These are phyloP conservation scores for Saccharum spontaneum DNA, from an alignment of 176 grass and related monocot genomes.

Conservation along the genomic window DNA sequence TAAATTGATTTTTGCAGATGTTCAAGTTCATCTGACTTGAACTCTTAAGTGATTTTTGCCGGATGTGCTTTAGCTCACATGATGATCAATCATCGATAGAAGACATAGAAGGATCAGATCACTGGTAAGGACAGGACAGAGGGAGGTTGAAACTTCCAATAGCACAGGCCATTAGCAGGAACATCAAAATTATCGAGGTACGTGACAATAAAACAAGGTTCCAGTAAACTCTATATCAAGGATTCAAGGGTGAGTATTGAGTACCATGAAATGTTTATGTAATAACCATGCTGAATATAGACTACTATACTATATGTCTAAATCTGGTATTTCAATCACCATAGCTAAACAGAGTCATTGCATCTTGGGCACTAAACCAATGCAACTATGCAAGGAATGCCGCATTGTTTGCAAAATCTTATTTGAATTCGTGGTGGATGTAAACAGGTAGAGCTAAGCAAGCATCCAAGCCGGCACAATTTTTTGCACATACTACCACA, in stretches of 20 bases:
- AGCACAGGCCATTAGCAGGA: not conserved
- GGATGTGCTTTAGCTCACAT: not conserved
- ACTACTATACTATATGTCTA: not conserved
- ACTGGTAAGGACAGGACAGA: not conserved
- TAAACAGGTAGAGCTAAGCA: not conserved
- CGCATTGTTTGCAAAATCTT: not conserved
- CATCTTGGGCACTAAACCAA: not conserved
- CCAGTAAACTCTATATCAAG: not conserved
- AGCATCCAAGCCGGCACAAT: not conserved
- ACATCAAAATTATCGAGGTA: not conserved
- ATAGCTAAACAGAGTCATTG: not conserved
- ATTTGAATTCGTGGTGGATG: not conserved
- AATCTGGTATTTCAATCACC: not conserved
- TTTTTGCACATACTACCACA: not conserved
- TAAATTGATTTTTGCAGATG: not conserved
- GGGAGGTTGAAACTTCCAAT: not conserved
- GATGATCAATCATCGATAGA: not conserved
- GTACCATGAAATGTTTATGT: not conserved
- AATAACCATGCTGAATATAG: not conserved
- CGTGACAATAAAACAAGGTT: not conserved
- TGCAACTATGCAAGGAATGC: not conserved
- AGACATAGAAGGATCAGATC: not conserved
- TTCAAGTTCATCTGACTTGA: not conserved
- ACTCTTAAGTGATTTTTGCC: not conserved
- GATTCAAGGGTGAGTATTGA: not conserved